phyloP scores from a whole-genome alignment of 345 rosid species.

The Mangifera indica region DNA sequence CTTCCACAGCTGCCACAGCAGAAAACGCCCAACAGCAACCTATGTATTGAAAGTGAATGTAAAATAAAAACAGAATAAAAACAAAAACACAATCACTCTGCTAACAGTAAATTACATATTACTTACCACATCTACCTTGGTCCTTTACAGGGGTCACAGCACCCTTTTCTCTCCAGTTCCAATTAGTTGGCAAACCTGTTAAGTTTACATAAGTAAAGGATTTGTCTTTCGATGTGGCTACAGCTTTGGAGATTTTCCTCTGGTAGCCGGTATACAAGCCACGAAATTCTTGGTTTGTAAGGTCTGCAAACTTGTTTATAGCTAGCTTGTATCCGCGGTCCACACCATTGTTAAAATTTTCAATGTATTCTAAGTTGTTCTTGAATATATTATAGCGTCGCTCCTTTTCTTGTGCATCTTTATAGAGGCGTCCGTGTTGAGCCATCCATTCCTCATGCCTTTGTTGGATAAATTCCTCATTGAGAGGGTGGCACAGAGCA shows the following conservation, averaged over 20 bases:
- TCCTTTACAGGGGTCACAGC: no score
- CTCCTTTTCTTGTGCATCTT: constrained; percentile 25
- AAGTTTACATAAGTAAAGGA: no score
- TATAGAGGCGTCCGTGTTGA: constrained; percentile 31
- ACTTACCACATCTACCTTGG: no score
- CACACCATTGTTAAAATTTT: constrained; percentile 32
- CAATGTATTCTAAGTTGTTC: constrained; percentile 34
- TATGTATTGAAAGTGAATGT: no score
- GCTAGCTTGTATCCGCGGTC: constrained; percentile 45
- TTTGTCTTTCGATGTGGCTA: background rate
- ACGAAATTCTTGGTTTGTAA: constrained; percentile 52
- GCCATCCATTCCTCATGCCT: constrained; percentile 43
- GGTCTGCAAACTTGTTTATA: constrained; percentile 55
- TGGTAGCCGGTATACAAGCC: constrained; percentile 39
- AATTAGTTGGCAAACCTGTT: no score
- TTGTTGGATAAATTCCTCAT: constrained; percentile 21
- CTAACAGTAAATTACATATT: no score
- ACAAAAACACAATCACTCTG: no score
- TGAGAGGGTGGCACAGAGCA: constrained; percentile 23
- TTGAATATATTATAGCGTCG: constrained; percentile 41
- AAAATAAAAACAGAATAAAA: no score
- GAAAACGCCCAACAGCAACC: no score
- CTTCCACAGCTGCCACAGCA: no score
- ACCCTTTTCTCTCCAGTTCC: no score
- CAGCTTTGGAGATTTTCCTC: background rate